These are phyloP conservation scores for Geotrichum histeridarum DNA, from an alignment of 1,139 yeast species.

Conservation along the genomic window DNA sequence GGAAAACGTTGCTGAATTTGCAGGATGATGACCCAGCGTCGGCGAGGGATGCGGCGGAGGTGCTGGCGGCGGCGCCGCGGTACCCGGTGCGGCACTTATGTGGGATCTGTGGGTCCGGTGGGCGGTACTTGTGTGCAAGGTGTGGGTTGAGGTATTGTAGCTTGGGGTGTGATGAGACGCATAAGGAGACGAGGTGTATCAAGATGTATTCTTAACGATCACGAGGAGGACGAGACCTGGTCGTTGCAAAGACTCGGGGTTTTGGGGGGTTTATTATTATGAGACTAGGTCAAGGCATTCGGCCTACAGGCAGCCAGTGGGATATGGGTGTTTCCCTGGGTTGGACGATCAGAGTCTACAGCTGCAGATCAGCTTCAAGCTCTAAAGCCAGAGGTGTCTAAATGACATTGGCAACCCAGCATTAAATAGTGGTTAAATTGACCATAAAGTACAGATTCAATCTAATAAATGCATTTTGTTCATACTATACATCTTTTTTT, in stretches of 20 bases:
- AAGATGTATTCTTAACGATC: conserved; percentile 28
- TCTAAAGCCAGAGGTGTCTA: too few species aligned
- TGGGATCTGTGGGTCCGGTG: conserved; percentile 43
- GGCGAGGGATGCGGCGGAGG: conserved; percentile 30
- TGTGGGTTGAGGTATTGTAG: conserved; percentile 42
- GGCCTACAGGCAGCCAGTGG: neutral
- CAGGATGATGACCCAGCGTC: conserved; percentile 41
- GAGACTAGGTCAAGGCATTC: neutral
- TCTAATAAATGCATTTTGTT: too few species aligned
- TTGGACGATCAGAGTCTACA: neutral
- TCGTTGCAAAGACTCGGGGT: too few species aligned
- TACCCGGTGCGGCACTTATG: conserved; percentile 39
- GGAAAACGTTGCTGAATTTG: conserved; percentile 39
- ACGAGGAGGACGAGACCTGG: neutral
- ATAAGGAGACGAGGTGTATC: conserved; percentile 41
- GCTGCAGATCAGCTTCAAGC: neutral
- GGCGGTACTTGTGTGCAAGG: conserved; percentile 34
- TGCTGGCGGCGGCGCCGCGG: conserved; percentile 33
- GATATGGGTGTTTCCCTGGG: neutral
- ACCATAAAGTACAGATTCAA: too few species aligned
- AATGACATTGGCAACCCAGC: too few species aligned
- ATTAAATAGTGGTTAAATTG: too few species aligned
- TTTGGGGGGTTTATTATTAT: too few species aligned
- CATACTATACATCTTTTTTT: neutral
- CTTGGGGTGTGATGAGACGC: conserved; percentile 37